phyloP scores from a whole-genome alignment of 257 asterid species.

The Nicotiana otophora region DNA sequence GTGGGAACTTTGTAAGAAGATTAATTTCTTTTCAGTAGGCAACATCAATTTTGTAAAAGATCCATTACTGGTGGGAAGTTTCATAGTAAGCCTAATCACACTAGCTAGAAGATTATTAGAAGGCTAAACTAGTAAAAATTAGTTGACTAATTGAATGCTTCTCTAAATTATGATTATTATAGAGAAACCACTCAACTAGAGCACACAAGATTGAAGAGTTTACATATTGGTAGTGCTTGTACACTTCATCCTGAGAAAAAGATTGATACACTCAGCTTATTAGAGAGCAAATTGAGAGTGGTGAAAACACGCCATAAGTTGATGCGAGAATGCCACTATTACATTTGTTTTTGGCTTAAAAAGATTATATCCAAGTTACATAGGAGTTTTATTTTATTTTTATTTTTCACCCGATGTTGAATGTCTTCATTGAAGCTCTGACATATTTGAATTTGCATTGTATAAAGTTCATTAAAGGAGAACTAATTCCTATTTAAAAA shows the following conservation, averaged over 20 bases:
- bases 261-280: background rate
- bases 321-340: too few species aligned
- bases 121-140: background rate
- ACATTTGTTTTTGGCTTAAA: too few species aligned
- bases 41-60: background rate
- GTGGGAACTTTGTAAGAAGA: background rate
- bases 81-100: background rate
- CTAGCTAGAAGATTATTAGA: background rate
- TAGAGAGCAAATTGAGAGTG: background rate
- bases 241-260: background rate
- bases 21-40: background rate
- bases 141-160: background rate
- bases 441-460: too few species aligned
- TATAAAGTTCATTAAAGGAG: too few species aligned
- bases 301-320: background rate
- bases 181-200: background rate
- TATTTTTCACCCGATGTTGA: too few species aligned
- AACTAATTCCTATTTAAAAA: too few species aligned
- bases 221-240: background rate
- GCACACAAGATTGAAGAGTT: background rate
- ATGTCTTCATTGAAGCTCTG: too few species aligned
- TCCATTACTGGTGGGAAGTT: background rate
- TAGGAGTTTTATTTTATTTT: too few species aligned
- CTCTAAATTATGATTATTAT: background rate
- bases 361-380: too few species aligned